These are phyloP conservation scores for Globisporangium cystogenes DNA, from an alignment of 352 stramenopile species.

Conservation along the genomic window DNA sequence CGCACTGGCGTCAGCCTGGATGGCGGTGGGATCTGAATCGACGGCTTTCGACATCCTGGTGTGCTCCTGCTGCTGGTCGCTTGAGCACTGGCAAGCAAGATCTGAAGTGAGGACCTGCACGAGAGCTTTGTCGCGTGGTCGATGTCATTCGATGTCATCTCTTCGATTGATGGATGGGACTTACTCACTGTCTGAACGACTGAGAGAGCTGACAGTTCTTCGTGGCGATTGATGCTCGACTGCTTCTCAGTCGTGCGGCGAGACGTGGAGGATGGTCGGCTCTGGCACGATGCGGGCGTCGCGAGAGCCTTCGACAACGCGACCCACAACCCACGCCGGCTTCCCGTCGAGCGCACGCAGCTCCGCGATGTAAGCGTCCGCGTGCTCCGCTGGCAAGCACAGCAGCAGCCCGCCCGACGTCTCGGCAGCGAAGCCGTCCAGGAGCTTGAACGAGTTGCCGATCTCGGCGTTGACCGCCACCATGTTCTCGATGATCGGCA, in stretches of 20 bases:
- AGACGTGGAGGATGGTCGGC: constrained; percentile 52
- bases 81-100: no score
- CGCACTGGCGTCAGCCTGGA: no score
- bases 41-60: no score
- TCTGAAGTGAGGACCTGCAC: no score
- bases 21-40: no score
- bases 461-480: constrained; percentile 82
- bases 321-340: constrained; percentile 91
- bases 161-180: no score
- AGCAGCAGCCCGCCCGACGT: constrained; percentile 94
- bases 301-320: constrained; percentile 72
- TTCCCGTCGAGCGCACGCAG: constrained; percentile 85
- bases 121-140: no score
- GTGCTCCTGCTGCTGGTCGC: no score
- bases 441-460: constrained; percentile 91
- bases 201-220: no score
- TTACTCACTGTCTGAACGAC: no score
- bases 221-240: no score
- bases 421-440: constrained; percentile 90
- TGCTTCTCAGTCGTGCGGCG: constrained; percentile 27
- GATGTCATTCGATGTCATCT: no score
- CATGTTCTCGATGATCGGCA: constrained; percentile 92
- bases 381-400: constrained; percentile 81
- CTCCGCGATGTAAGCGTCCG: constrained; percentile 83
- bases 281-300: constrained; percentile 51